Base-by-base conservation (phyloP, 257 asterid species). In the Solanum boliviense region DNA sequence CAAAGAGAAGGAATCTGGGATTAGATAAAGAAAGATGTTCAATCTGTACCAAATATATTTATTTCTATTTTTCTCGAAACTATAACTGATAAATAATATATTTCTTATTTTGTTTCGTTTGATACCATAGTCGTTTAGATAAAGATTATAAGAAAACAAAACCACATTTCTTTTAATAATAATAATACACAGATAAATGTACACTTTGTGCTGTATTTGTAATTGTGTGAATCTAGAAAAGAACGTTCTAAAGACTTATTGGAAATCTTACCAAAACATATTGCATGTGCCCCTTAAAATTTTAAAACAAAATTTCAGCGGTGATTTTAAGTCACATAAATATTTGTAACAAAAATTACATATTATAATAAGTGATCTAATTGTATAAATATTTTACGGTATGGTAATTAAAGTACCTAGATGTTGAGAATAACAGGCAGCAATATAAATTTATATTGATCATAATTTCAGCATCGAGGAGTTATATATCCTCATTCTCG, bases 401-500 rank as follows among this genome's bases (percentile, higher is more conserved):
- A 4, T 13, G 0, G 0, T 36, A 75, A 13, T 36, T 21, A 36
- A 36, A 75, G 16, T 36, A 73, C 29, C 41, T 71, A 52, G 5
- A 36, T 5, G 32, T 12, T 2, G 62, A 52, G 62, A 52, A 52
- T 2, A 52, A 52, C 23, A 52, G 23, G 62, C 62, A 52, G 58
- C 58, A 13, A 46, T 2, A 46, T 46, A 46, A 7, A 5, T 34
- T 73, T 35, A 73, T 16, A 20, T 21, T 74, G 6, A 1, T 6
- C 83, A 74, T 16, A 34, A 74, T 16, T 74, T 74, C 9, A 32
- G 46, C 11, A 71, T 15, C 78, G 7, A 15, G 39, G 29, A 34
- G 15, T 34, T 73, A 2, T 31, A 31, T 31, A 31, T 31, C 98
- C 5, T 94, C 95, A 79, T 92, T 93, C 46, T 93, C 98, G 52